Conservation (phyloP, 495 filamentous ascomycete genomes). For the Penicillium salamii region DNA sequence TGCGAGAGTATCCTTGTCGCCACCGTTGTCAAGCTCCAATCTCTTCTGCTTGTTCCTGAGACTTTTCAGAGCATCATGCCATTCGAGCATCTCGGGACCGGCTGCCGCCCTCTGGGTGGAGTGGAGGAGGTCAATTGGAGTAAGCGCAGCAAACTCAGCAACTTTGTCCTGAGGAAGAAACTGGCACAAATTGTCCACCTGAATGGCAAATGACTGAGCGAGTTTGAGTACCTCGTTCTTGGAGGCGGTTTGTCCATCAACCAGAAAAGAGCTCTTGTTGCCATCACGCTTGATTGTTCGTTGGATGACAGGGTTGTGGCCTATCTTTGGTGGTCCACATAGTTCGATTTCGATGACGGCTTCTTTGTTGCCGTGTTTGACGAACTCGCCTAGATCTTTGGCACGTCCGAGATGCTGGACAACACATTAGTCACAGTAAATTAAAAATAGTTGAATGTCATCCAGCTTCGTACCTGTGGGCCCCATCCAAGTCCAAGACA, state of each 20-base stretch:
- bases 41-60: slow-evolving; percentile 67
- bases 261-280: slow-evolving; percentile 69
- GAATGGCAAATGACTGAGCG: slow-evolving; percentile 70
- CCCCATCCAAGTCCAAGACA: slow-evolving; percentile 88
- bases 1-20: slow-evolving; percentile 58
- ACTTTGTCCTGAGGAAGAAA: slow-evolving; percentile 97
- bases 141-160: slow-evolving; percentile 85
- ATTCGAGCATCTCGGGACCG: slow-evolving; percentile 71
- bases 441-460: neutral
- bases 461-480: slow-evolving; percentile 51
- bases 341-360: slow-evolving; percentile 90
- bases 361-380: slow-evolving; percentile 80
- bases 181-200: slow-evolving; percentile 97
- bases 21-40: slow-evolving; percentile 54
- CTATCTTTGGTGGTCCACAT: slow-evolving; percentile 46
- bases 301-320: slow-evolving; percentile 66
- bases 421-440: slow-evolving; percentile 10
- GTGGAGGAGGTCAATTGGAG: slow-evolving; percentile 76
- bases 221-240: slow-evolving; percentile 61
- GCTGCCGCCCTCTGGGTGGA: slow-evolving; percentile 88
- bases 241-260: slow-evolving; percentile 60
- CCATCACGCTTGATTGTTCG: slow-evolving; percentile 76
- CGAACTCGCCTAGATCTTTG: slow-evolving; percentile 80
- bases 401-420: slow-evolving; percentile 76
- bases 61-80: slow-evolving; percentile 71